These are phyloP conservation scores for Amylocystis lapponica DNA, from an alignment of 768 basidiomycete genomes.

Conservation along the genomic window DNA sequence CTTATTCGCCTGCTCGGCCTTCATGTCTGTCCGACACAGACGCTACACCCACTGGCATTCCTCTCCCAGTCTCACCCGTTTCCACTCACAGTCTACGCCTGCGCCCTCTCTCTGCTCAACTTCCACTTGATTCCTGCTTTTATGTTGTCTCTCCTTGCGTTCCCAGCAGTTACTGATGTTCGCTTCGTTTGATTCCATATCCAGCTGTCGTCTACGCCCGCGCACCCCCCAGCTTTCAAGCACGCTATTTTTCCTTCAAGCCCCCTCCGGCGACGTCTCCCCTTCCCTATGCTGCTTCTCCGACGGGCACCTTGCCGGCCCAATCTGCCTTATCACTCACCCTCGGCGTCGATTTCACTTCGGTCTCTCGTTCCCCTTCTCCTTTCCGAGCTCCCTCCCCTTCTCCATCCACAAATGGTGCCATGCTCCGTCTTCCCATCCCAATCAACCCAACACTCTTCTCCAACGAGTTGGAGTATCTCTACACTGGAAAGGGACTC, in stretches of 20 bases:
- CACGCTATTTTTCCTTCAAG: conserved; percentile 78
- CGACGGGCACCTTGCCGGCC: conserved; percentile 43
- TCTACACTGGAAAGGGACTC: conserved; percentile 89
- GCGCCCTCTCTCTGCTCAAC: too few relatives aligned
- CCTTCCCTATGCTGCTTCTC: conserved; percentile 41
- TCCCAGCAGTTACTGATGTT: neutral
- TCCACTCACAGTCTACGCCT: neutral
- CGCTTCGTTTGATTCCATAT: too few relatives aligned
- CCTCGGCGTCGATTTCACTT: conserved; percentile 37
- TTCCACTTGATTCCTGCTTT: neutral
- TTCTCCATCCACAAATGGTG: conserved; percentile 35
- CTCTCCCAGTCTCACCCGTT: neutral
- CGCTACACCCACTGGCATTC: neutral
- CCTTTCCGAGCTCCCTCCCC: conserved; percentile 42
- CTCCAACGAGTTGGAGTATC: conserved; percentile 85
- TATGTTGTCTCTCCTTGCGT: neutral
- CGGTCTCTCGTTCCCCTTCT: conserved; percentile 37
- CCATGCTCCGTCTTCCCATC: conserved; percentile 57
- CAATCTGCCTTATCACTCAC: conserved; percentile 59
- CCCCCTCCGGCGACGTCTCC: conserved; percentile 51
- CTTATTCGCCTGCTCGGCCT: conserved; percentile 2
- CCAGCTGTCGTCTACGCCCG: conserved; percentile 92
- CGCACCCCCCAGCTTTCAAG: conserved; percentile 88
- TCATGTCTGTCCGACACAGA: neutral
- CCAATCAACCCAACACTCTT: conserved; percentile 77